Conservation (phyloP, 208 protist genomes). For the Sergeia podlipaevii region DNA sequence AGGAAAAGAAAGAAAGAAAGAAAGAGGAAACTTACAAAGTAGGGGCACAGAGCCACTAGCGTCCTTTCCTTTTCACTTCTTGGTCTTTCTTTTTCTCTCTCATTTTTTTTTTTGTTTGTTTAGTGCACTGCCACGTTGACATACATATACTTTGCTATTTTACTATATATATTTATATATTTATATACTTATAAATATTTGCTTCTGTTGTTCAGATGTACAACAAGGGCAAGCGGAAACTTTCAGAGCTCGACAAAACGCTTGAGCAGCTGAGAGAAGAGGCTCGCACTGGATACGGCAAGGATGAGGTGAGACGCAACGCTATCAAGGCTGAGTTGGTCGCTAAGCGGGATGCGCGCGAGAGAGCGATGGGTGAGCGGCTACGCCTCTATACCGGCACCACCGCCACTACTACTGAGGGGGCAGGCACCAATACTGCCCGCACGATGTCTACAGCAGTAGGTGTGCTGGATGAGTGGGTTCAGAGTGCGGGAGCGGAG, state of each 20-base stretch:
- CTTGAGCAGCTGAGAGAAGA: conserved; percentile 23
- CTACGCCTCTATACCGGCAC: no score
- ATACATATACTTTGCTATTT: no score
- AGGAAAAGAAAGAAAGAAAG: conserved; percentile 11
- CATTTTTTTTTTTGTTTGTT: conserved; percentile 6
- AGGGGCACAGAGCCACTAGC: not conserved
- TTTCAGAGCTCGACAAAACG: conserved; percentile 14
- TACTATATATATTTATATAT: not conserved
- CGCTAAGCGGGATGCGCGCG: conserved; percentile 9
- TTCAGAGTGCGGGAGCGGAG: no score
- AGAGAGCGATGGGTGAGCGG: no score
- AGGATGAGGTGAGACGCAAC: conserved; percentile 28
- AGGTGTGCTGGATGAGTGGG: no score
- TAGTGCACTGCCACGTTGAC: not conserved
- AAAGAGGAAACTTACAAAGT: not conserved
- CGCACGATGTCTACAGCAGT: no score
- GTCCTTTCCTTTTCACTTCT: conserved; percentile 9
- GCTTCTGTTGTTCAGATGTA: not conserved
- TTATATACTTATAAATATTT: not conserved
- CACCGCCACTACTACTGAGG: no score
- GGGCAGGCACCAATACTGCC: no score
- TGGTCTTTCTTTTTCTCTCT: conserved; percentile 4
- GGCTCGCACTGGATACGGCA: conserved; percentile 24
- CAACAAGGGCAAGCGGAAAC: conserved; percentile 2
- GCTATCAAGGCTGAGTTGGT: conserved; percentile 31